Conservation (phyloP, 1,284 basidiomycete genomes). For the Retiboletus fuscus region DNA sequence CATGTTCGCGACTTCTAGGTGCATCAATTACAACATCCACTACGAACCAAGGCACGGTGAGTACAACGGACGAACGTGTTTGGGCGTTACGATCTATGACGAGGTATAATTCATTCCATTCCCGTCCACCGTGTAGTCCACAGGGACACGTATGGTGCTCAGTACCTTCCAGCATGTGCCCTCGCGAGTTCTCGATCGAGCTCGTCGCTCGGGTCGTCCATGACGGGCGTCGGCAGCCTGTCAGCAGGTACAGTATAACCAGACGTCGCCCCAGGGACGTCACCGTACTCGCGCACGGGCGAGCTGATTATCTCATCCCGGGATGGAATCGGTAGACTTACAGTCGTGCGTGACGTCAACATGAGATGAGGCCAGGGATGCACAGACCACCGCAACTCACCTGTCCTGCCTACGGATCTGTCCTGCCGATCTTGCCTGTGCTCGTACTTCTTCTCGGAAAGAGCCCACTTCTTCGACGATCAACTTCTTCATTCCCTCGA, state of each 20-base stretch:
- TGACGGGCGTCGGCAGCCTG: constrained; percentile 68
- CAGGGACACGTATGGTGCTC: constrained; percentile 9
- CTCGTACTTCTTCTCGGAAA: constrained; percentile 89
- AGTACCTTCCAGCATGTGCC: constrained; percentile 61
- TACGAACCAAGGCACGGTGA: not conserved
- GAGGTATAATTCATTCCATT: constrained; percentile 26
- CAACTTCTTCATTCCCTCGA: constrained; percentile 96
- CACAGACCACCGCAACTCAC: constrained; percentile 50
- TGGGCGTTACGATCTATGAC: not conserved
- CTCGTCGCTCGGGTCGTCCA: constrained; percentile 88
- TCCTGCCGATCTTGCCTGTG: constrained; percentile 75
- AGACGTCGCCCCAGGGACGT: constrained; percentile 76
- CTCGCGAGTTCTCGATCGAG: constrained; percentile 86
- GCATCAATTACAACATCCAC: no score
- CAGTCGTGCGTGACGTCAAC: constrained; percentile 21
- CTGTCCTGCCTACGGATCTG: constrained; percentile 73
- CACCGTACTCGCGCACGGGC: constrained; percentile 76
- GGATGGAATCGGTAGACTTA: constrained; percentile 75
- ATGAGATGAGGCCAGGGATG: not conserved
- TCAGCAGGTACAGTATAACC: constrained; percentile 64
- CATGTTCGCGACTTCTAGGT: no score
- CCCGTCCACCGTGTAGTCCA: constrained; percentile 9
- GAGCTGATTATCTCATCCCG: constrained; percentile 84
- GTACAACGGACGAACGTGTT: not conserved
- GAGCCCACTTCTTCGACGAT: constrained; percentile 93